A percentile compares a stretch with the other conserved stretches of the same genome.
These are phyloP conservation scores for Salix koriyanagi DNA, from an alignment of 345 rosid species.

Conservation along the genomic window DNA sequence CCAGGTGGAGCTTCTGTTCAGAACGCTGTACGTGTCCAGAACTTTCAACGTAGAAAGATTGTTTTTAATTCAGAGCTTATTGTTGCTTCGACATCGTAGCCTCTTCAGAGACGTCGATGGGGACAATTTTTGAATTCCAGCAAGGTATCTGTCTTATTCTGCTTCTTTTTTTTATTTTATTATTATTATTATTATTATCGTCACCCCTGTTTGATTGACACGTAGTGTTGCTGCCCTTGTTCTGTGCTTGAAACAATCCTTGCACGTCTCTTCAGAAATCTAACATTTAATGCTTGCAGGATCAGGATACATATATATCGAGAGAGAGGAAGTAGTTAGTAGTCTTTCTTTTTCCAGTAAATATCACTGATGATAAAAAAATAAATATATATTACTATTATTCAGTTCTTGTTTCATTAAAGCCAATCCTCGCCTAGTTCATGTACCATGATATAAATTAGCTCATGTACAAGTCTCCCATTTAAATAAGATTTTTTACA, in stretches of 20 bases:
- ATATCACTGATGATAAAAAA: neutral
- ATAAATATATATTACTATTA: too few species aligned
- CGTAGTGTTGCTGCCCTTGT: slow-evolving; percentile 16
- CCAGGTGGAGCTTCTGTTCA: neutral
- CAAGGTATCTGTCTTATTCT: slow-evolving; percentile 10
- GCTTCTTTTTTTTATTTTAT: neutral
- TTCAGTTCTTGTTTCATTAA: too few species aligned
- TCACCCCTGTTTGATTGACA: slow-evolving; percentile 12
- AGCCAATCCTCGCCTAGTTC: too few species aligned
- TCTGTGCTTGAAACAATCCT: neutral
- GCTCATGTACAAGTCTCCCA: too few species aligned
- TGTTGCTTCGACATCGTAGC: slow-evolving; percentile 9
- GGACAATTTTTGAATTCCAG: slow-evolving; percentile 16
- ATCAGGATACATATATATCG: too few species aligned
- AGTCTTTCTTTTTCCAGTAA: neutral
- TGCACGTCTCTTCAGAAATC: neutral
- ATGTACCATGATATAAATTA: too few species aligned
- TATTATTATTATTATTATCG: neutral
- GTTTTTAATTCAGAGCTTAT: neutral
- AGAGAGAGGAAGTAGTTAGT: neutral
- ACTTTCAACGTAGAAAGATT: slow-evolving; percentile 4
- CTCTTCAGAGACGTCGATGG: slow-evolving; percentile 21
- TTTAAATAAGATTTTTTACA: too few species aligned
- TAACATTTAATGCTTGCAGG: neutral
- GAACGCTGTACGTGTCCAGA: slow-evolving; percentile 18